phyloP scores from a whole-genome alignment of 345 rosid species.

The Bretschneidera sinensis region DNA sequence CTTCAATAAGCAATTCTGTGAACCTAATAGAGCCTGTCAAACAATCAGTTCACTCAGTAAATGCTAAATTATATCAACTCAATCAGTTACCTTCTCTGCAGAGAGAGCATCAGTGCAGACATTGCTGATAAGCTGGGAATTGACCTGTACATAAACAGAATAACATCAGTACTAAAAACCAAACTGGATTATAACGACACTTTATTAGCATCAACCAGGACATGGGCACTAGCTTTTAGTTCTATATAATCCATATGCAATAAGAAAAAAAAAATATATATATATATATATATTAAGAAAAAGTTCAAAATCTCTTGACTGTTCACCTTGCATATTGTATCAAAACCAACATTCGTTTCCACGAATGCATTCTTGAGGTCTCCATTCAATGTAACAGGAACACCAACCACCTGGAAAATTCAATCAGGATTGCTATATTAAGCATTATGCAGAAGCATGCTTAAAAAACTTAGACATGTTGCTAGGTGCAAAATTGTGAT shows the following conservation, averaged over 20 bases:
- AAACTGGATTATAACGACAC: too few species aligned
- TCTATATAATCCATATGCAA: not conserved
- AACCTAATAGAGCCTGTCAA: too few species aligned
- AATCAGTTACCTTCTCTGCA: conserved; percentile 77
- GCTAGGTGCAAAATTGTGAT: not conserved
- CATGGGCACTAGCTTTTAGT: not conserved
- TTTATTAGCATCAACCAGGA: not conserved
- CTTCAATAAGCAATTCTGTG: not conserved
- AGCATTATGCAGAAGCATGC: not conserved
- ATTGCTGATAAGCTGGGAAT: conserved; percentile 98
- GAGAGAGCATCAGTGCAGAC: conserved; percentile 97
- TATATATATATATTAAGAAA: conserved; percentile 12
- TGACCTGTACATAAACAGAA: conserved; percentile 49
- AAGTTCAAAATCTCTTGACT: not conserved
- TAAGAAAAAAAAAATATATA: not conserved
- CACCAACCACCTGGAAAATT: conserved; percentile 78
- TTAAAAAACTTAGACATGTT: not conserved
- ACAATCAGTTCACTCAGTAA: too few species aligned
- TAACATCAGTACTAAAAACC: conserved; percentile 5
- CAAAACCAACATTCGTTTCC: conserved; percentile 95
- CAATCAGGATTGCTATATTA: not conserved
- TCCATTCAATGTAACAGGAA: conserved; percentile 94
- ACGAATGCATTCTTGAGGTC: conserved; percentile 97
- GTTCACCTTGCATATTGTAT: conserved; percentile 91
- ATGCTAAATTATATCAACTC: not conserved